These are phyloP conservation scores for Clarireedia paspali DNA, from an alignment of 2,329 filamentous ascomycete genomes.

Conservation along the genomic window DNA sequence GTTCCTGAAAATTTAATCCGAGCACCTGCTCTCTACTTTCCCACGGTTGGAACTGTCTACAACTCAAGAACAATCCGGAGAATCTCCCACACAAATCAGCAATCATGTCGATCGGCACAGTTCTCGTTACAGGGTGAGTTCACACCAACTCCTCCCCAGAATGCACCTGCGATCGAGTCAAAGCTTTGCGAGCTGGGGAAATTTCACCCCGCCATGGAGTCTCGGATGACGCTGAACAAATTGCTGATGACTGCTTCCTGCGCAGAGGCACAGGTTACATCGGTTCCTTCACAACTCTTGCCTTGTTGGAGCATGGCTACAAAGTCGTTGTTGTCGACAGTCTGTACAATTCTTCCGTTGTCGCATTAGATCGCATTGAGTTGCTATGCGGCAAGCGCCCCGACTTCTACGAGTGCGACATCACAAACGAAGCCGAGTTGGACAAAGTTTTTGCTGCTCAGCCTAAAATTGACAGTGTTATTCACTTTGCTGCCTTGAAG, in stretches of 20 bases:
- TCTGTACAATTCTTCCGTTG: slow-evolving; percentile 92
- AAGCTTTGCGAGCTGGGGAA: not conserved
- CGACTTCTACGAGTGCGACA: slow-evolving; percentile 75
- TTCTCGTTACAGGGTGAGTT: slow-evolving; percentile 84
- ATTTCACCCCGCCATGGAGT: slow-evolving; percentile 11
- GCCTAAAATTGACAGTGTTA: slow-evolving; percentile 93
- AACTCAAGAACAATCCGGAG: not conserved
- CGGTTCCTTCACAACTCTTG: slow-evolving; percentile 90
- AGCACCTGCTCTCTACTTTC: not conserved
- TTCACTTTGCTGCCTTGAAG: slow-evolving; percentile 98
- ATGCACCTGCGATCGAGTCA: not conserved
- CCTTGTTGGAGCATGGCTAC: slow-evolving; percentile 89
- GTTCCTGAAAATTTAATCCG: not conserved
- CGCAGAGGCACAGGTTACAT: slow-evolving; percentile 90
- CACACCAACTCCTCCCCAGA: not conserved
- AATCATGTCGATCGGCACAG: slow-evolving; percentile 74
- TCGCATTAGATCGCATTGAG: slow-evolving; percentile 91
- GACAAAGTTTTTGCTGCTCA: slow-evolving; percentile 84
- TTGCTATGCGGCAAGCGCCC: slow-evolving; percentile 85
- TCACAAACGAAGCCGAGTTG: slow-evolving; percentile 76
- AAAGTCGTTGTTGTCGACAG: slow-evolving; percentile 95
- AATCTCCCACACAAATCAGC: not conserved
- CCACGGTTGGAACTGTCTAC: not conserved
- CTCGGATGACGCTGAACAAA: not conserved
- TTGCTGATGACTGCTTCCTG: slow-evolving; percentile 22